Evolutionary conservation across 257 asterid genomes (phyloP), one percentile per base, ranked within the genome.

Genomic region (Gentiana macrophylla): DNA sequence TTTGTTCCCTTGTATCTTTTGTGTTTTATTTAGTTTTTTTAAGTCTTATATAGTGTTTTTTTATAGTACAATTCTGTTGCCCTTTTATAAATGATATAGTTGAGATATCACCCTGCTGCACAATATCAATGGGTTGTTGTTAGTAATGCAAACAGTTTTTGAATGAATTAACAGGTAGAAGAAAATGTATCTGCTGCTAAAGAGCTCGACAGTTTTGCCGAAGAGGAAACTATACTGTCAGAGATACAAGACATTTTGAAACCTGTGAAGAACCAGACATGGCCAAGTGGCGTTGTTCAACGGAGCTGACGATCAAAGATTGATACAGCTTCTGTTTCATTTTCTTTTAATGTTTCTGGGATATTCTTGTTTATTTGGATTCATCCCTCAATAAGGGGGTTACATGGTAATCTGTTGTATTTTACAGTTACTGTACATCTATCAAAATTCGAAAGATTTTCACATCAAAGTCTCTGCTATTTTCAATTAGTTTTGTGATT

Each of bases 211-310:
- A 77, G 67, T 1, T 56, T 60, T 6, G 95, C 89, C 52, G 79
- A 64, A 72, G 95, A 88, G 57, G 75, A 85, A 57, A 66, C 71
- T 56, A 54, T 75, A 35, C 67, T 92, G 43, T 61, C 79, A 2
- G 94, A 83, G 68, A 55, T 91, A 32, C 81, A 80, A 61, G 66
- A 52, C 56, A 85, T 91, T 63, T 75, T 91, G 67, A 79, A 81
- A 64, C 85, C 81, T 35, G 97, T 92, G 71, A 92, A 92, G 77
- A 88, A 85, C 66, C 85, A 81, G 57, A 83, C 99, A 47, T 88
- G 99, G 99, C 93, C 89, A 6, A 92, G 97, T 35, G 98, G 98
- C 43, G 76, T 86, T 67, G 76, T 86, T 67, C 84, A 71, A 57
- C 74, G 77, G 74, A 66, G 74, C 69, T 79, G 78, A 77, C 37